Evolutionary conservation across 78 protist species (phyloP).

Genomic region (Mantamonas sphyraenae): DNA sequence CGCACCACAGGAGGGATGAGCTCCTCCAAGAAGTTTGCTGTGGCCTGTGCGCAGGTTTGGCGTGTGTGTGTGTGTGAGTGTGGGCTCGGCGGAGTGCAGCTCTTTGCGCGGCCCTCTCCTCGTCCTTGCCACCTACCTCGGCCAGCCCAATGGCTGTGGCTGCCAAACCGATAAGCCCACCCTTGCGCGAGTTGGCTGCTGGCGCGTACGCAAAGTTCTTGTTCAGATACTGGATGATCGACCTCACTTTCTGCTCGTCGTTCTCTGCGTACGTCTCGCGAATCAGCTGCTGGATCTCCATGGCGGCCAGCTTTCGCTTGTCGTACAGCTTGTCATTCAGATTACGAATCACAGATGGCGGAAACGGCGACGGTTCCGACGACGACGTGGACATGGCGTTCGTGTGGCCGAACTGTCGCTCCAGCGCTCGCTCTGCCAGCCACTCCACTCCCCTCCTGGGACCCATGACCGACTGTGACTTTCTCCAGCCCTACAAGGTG

Average conservation of each 20-base stretch:
- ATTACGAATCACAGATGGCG: slow-evolving; percentile 1
- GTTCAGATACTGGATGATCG: slow-evolving; percentile 4
- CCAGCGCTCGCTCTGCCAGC: too few species aligned
- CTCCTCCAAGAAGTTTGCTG: background rate
- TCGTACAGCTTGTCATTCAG: slow-evolving; percentile 70
- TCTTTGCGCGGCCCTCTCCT: too few species aligned
- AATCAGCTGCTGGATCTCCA: slow-evolving; percentile 30
- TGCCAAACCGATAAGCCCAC: slow-evolving; percentile 90
- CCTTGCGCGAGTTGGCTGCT: slow-evolving; percentile 63
- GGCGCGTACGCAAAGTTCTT: slow-evolving; percentile 12
- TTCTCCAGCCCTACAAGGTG: too few species aligned
- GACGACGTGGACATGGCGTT: too few species aligned
- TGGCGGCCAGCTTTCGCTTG: slow-evolving; percentile 80
- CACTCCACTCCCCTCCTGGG: too few species aligned
- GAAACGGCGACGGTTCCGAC: too few species aligned
- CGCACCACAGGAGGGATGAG: slow-evolving; percentile 71
- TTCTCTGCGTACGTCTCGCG: background rate
- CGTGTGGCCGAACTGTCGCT: too few species aligned
- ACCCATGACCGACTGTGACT: too few species aligned
- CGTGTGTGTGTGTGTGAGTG: too few species aligned
- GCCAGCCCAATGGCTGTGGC: slow-evolving; percentile 84
- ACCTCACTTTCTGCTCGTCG: background rate
- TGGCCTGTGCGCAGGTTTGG: too few species aligned
- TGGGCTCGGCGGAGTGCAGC: too few species aligned
- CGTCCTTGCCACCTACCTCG: slow-evolving; percentile 6